These are phyloP conservation scores for Penicillium italicum DNA, from an alignment of 2,329 filamentous ascomycete species.

Conservation along the genomic window DNA sequence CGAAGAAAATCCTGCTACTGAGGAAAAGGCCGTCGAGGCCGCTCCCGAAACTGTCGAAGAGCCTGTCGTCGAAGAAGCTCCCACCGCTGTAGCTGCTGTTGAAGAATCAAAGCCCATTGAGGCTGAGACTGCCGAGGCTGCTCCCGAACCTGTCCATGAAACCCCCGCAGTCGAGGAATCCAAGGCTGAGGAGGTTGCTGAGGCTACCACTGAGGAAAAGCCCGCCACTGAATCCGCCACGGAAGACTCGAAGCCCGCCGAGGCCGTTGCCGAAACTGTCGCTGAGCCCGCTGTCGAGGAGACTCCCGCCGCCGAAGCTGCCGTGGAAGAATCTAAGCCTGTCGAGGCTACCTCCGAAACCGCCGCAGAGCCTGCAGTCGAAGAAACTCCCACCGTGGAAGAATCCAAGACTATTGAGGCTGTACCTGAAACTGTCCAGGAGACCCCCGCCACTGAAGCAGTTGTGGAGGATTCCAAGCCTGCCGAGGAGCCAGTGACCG, in stretches of 20 bases:
- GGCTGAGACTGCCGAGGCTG: too few relatives aligned
- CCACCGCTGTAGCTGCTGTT: not conserved
- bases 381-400: not conserved
- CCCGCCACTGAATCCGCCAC: too few relatives aligned
- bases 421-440: too few relatives aligned
- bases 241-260: too few relatives aligned
- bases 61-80: not conserved
- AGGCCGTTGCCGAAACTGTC: too few relatives aligned
- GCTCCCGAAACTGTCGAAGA: not conserved
- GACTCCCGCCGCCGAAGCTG: not conserved
- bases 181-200: not conserved
- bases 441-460: too few relatives aligned
- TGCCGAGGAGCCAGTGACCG: not conserved
- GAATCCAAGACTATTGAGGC: conserved; percentile 2
- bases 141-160: not conserved
- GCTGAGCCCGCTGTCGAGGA: not conserved
- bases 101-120: not conserved
- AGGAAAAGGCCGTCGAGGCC: conserved; percentile 5
- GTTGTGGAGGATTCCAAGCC: too few relatives aligned
- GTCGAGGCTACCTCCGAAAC: not conserved
- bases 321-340: not conserved
- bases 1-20: conserved; percentile 7
- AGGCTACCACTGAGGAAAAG: not conserved
- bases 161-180: not conserved
- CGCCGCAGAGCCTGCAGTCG: not conserved